These are phyloP conservation scores for Ambrosiella beaveri DNA, from an alignment of 2,329 filamentous ascomycete genomes.

Conservation along the genomic window DNA sequence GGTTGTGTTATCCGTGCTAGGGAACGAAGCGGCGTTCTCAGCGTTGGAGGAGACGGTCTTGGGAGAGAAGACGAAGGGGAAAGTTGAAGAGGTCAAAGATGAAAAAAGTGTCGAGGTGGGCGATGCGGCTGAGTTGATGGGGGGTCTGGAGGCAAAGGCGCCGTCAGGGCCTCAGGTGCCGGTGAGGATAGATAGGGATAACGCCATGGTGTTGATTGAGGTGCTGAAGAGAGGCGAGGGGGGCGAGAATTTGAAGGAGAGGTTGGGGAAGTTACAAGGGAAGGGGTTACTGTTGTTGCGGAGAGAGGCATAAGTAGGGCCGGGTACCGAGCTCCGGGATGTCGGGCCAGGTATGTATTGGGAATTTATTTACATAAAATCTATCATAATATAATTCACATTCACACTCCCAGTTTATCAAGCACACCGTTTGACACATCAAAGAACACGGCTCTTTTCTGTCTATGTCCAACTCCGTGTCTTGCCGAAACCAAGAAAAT, in stretches of 20 bases:
- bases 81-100: constrained; percentile 15
- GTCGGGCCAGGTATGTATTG: too few relatives aligned
- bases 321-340: background rate
- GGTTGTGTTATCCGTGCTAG: constrained; percentile 28
- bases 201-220: constrained; percentile 41
- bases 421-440: too few relatives aligned
- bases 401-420: background rate
- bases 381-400: background rate
- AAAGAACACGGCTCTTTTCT: background rate
- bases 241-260: constrained; percentile 14
- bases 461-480: background rate
- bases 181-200: constrained; percentile 33
- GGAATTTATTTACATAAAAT: too few relatives aligned
- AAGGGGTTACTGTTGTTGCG: constrained; percentile 31
- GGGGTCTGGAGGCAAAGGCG: constrained; percentile 18
- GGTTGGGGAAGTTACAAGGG: constrained; percentile 32
- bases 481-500: constrained; percentile 6
- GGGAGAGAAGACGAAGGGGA: constrained; percentile 11
- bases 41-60: constrained; percentile 4
- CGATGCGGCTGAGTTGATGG: constrained; percentile 16
- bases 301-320: constrained; percentile 13
- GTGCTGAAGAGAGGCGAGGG: constrained; percentile 25
- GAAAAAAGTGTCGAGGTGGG: constrained; percentile 7
- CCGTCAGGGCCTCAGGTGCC: background rate
- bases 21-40: constrained; percentile 11